Percentiles rank a stretch among this genome's conserved stretches.
These are phyloP conservation scores for Mesotaenium endlicherianum DNA, from an alignment of 139 green algal species.

Conservation along the genomic window DNA sequence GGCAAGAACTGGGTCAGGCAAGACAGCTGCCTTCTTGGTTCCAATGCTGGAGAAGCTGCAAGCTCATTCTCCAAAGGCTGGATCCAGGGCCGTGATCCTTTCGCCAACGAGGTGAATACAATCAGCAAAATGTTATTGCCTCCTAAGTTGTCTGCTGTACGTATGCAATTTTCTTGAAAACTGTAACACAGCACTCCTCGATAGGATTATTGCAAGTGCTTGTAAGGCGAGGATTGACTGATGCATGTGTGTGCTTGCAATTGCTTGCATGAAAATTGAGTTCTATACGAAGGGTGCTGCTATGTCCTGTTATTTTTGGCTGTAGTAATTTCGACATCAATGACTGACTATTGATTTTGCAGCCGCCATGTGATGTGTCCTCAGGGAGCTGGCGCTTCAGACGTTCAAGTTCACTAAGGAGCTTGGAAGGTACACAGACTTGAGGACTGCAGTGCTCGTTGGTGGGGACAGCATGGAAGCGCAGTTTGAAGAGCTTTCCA, in stretches of 20 bases:
- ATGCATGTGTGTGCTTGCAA: no score
- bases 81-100: slow-evolving; percentile 81
- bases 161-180: no score
- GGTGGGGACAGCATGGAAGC: slow-evolving; percentile 93
- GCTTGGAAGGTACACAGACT: slow-evolving; percentile 72
- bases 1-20: slow-evolving; percentile 88
- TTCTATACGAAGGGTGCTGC: no score
- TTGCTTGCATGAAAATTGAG: no score
- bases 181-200: no score
- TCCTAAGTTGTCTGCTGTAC: background rate
- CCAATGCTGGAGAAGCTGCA: slow-evolving; percentile 78
- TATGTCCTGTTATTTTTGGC: no score
- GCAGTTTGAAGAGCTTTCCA: slow-evolving; percentile 46
- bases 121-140: background rate
- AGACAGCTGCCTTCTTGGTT: slow-evolving; percentile 72
- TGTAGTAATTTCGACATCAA: no score
- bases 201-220: background rate
- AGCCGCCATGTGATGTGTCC: slow-evolving; percentile 8
- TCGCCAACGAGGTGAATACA: slow-evolving; percentile 75
- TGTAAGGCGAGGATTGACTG: no score
- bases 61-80: slow-evolving; percentile 72
- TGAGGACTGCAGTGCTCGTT: slow-evolving; percentile 82
- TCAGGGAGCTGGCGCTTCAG: slow-evolving; percentile 40
- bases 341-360: no score
- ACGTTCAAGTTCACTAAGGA: slow-evolving; percentile 75